A percentile compares a stretch with the other conserved stretches of the same genome.
phyloP scores from a whole-genome alignment of 495 filamentous ascomycete genomes.

The Talaromyces nanjingensis region DNA sequence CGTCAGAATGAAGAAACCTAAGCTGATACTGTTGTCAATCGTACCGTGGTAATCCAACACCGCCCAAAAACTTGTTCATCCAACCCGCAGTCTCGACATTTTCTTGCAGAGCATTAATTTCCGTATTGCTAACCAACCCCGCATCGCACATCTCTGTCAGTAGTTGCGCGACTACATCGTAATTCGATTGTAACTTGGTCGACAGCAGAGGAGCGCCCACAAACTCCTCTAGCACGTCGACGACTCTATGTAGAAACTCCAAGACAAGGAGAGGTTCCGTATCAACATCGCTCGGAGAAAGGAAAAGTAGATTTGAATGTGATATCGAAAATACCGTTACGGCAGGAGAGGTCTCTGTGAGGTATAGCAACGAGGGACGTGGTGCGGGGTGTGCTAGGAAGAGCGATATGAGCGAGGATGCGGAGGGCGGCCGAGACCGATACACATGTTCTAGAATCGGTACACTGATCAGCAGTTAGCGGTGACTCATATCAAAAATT shows the following conservation, averaged over 20 bases:
- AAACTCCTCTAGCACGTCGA: slow-evolving; percentile 93
- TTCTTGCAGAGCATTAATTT: slow-evolving; percentile 88
- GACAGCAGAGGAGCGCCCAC: slow-evolving; percentile 82
- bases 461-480: slow-evolving; percentile 29
- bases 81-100: slow-evolving; percentile 83
- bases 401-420: slow-evolving; percentile 68
- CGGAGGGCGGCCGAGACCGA: slow-evolving; percentile 67
- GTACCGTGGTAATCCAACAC: slow-evolving; percentile 72
- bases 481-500: not conserved
- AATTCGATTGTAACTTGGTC: slow-evolving; percentile 76
- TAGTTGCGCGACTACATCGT: slow-evolving; percentile 91
- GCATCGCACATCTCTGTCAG: slow-evolving; percentile 96
- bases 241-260: slow-evolving; percentile 89
- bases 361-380: slow-evolving; percentile 77
- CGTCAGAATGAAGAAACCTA: not conserved
- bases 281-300: slow-evolving; percentile 75
- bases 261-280: slow-evolving; percentile 90
- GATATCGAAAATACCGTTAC: slow-evolving; percentile 80
- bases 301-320: slow-evolving; percentile 81
- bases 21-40: slow-evolving; percentile 12
- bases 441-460: slow-evolving; percentile 65
- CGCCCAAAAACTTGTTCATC: slow-evolving; percentile 85
- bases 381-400: slow-evolving; percentile 81
- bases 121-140: slow-evolving; percentile 81
- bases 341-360: slow-evolving; percentile 74